Percentiles rank a stretch among this genome's conserved stretches.
phyloP scores from a whole-genome alignment of 805 yeast species.

The Candida golubevii region DNA sequence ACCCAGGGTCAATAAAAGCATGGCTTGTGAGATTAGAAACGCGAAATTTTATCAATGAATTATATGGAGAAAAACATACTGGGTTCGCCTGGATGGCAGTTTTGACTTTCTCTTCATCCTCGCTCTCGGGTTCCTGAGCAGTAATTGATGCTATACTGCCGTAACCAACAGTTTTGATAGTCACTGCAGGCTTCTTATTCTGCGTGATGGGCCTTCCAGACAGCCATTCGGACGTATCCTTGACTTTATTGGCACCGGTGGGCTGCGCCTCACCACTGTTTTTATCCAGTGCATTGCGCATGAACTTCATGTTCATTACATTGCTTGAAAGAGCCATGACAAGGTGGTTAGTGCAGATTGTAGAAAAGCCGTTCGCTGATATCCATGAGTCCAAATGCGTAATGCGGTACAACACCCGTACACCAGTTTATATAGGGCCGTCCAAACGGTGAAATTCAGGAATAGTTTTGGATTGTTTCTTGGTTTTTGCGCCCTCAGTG shows the following conservation, averaged over 20 bases:
- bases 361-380: background rate
- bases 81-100: no score
- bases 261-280: conserved; percentile 26
- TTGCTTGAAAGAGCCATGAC: conserved; percentile 47
- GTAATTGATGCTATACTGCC: conserved; percentile 28
- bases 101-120: background rate
- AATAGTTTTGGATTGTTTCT: no score
- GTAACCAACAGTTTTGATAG: conserved; percentile 37
- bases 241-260: conserved; percentile 30
- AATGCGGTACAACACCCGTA: background rate
- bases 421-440: background rate
- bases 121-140: conserved; percentile 4
- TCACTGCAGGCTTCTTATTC: conserved; percentile 19
- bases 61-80: no score
- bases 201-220: conserved; percentile 27
- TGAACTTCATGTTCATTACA: conserved; percentile 79
- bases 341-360: background rate
- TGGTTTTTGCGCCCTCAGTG: no score
- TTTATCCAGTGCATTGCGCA: conserved; percentile 39
- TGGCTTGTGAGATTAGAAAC: no score
- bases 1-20: no score
- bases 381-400: no score
- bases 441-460: background rate
- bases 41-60: no score
- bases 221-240: conserved; percentile 53